These are phyloP conservation scores for Jackrogersella minutella DNA, from an alignment of 495 filamentous ascomycete genomes.

Conservation along the genomic window DNA sequence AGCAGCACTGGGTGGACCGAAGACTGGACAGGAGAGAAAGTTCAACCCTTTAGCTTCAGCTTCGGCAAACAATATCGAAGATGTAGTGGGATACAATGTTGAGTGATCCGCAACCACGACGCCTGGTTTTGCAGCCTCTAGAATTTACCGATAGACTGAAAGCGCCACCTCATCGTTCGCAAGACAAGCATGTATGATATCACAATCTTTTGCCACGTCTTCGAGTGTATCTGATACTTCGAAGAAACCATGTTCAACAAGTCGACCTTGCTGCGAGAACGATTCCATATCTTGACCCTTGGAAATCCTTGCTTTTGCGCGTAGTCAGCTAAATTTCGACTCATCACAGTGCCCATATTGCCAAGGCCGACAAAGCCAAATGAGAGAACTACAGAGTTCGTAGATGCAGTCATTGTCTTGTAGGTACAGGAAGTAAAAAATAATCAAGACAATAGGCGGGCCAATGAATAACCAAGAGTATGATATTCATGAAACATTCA, in stretches of 20 bases:
- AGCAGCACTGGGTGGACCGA: not conserved
- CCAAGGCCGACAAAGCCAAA: constrained; percentile 20
- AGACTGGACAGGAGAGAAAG: constrained; percentile 4
- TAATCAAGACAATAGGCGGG: not conserved
- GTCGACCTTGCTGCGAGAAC: constrained; percentile 15
- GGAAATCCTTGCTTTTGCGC: constrained; percentile 12
- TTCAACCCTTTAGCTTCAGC: not conserved
- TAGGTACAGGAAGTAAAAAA: not conserved
- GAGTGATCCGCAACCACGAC: constrained; percentile 1
- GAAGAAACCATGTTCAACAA: not conserved
- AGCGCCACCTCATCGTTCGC: constrained; percentile 5
- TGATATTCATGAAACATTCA: too few relatives aligned
- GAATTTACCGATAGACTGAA: constrained; percentile 2
- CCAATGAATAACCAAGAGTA: not conserved
- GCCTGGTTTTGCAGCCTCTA: not conserved
- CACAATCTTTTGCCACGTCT: not conserved
- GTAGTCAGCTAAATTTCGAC: constrained; percentile 4
- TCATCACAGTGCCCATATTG: constrained; percentile 20
- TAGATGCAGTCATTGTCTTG: not conserved
- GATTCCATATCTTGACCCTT: constrained; percentile 21
- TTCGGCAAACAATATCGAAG: not conserved
- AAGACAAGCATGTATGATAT: constrained; percentile 8
- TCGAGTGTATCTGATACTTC: constrained; percentile 4
- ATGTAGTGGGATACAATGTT: not conserved
- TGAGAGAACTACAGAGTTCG: not conserved